Evolutionary conservation across 768 basidiomycete genomes (phyloP).

Genomic region (Pleurotus tuber-regium): DNA sequence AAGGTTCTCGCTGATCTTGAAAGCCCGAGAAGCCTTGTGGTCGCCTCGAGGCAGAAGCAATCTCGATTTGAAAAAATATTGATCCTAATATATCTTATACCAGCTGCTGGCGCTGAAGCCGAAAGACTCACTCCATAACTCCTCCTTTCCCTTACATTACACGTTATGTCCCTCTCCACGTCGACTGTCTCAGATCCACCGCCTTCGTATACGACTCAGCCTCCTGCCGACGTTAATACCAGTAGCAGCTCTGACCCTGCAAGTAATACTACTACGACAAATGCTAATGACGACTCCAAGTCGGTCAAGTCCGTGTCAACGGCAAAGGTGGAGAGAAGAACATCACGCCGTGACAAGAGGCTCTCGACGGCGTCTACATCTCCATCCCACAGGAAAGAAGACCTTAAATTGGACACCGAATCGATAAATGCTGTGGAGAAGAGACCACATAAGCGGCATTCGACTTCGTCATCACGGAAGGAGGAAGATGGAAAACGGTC

Average conservation of each 20-base stretch:
- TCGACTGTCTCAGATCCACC: constrained; percentile 4
- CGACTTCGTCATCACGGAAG: constrained; percentile 20
- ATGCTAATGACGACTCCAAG: too few relatives aligned
- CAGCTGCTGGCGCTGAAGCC: constrained; percentile 1
- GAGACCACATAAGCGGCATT: constrained; percentile 23
- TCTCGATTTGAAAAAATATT: constrained; percentile 5
- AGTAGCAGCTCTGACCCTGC: not conserved
- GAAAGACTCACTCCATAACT: not conserved
- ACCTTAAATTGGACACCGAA: constrained; percentile 3
- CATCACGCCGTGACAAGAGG: constrained; percentile 5
- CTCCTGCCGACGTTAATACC: not conserved
- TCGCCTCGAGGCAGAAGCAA: constrained; percentile 9
- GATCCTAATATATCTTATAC: too few relatives aligned
- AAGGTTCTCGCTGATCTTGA: constrained; percentile 9
- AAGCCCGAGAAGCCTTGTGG: constrained; percentile 8
- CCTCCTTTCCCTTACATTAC: constrained; percentile 4
- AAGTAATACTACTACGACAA: not conserved
- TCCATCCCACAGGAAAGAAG: not conserved
- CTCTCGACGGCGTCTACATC: constrained; percentile 3
- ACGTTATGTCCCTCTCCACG: constrained; percentile 17
- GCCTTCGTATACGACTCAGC: constrained; percentile 6
- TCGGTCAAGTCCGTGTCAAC: constrained; percentile 9
- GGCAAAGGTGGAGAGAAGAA: not conserved
- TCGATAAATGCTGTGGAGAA: constrained; percentile 20
- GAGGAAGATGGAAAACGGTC: constrained; percentile 26